These are phyloP conservation scores for Alloteropsis semialata DNA, from an alignment of 176 grass and related monocot genomes.

Conservation along the genomic window DNA sequence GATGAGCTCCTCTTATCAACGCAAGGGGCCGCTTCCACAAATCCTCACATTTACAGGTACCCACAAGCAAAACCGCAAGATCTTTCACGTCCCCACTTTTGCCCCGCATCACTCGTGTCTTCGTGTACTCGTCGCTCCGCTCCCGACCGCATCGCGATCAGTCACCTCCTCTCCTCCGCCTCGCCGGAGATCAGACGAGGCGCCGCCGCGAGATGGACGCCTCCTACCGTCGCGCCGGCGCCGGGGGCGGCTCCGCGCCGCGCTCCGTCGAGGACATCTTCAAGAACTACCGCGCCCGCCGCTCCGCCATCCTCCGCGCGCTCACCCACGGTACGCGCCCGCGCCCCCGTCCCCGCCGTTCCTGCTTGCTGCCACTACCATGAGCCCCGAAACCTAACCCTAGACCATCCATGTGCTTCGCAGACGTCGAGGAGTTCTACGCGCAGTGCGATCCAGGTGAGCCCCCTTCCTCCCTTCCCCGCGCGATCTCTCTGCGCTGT, in stretches of 20 bases:
- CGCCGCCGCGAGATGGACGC: slow-evolving; percentile 39
- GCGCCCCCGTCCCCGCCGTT: background rate
- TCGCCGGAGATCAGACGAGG: slow-evolving; percentile 45
- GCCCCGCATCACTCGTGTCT: slow-evolving; percentile 33
- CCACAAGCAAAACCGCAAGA: background rate
- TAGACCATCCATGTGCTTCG: background rate
- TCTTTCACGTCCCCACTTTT: slow-evolving; percentile 31
- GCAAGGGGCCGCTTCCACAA: background rate
- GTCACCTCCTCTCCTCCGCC: slow-evolving; percentile 3
- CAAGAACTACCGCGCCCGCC: slow-evolving; percentile 61
- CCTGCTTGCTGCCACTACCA: background rate
- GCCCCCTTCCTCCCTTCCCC: background rate
- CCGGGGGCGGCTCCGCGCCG: slow-evolving; percentile 29
- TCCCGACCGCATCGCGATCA: slow-evolving; percentile 51
- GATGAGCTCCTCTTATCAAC: background rate
- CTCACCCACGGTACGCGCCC: slow-evolving; percentile 47
- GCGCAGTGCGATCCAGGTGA: slow-evolving; percentile 75
- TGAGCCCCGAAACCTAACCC: background rate
- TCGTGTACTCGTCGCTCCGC: background rate
- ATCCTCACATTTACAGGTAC: background rate
- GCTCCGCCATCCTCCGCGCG: slow-evolving; percentile 64
- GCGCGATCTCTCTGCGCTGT: slow-evolving; percentile 1
- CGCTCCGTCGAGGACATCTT: slow-evolving; percentile 64
- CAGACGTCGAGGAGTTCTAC: slow-evolving; percentile 82
- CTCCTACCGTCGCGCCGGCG: slow-evolving; percentile 32